Percentiles rank a stretch among this genome's conserved stretches.
phyloP scores from a whole-genome alignment of 1,284 basidiomycete species.

The Pterulicium gracile region DNA sequence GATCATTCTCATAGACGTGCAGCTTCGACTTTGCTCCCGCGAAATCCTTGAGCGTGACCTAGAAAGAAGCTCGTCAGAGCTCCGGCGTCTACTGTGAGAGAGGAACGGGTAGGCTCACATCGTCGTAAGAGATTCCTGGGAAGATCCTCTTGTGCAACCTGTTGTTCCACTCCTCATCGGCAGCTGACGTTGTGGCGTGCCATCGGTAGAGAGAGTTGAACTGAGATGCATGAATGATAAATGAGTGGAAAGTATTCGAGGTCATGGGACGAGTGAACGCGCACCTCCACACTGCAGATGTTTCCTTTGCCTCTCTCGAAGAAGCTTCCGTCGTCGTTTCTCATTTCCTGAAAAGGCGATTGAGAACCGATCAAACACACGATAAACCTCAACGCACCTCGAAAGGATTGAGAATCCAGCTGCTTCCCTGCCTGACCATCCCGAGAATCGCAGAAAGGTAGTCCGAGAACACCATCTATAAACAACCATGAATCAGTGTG shows the following conservation, averaged over 20 bases:
- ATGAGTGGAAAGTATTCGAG: conserved; percentile 6
- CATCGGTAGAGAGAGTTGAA: conserved; percentile 80
- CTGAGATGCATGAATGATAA: conserved; percentile 20
- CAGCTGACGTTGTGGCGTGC: conserved; percentile 64
- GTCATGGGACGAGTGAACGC: conserved; percentile 12
- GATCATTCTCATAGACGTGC: conserved; percentile 29
- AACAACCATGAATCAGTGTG: neutral
- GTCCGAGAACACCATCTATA: conserved; percentile 54
- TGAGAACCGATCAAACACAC: conserved; percentile 5
- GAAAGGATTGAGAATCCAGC: conserved; percentile 64
- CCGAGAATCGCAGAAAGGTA: conserved; percentile 71
- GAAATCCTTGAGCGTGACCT: conserved; percentile 54
- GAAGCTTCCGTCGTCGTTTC: conserved; percentile 43
- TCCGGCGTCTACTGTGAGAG: too few relatives aligned
- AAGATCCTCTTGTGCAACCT: conserved; percentile 40
- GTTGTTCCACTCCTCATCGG: conserved; percentile 62
- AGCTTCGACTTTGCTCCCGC: conserved; percentile 31
- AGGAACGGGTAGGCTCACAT: too few relatives aligned
- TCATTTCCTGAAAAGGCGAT: conserved; percentile 38
- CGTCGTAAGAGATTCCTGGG: conserved; percentile 37
- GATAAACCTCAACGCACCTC: conserved; percentile 39
- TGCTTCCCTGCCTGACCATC: conserved; percentile 55
- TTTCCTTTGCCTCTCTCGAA: conserved; percentile 73
- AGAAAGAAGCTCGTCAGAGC: too few relatives aligned
- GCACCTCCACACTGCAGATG: conserved; percentile 65